Evolutionary conservation across 352 stramenopile genomes (phyloP), one percentile per base, ranked within the genome.

Genomic region (Phytopythium helicoides): DNA sequence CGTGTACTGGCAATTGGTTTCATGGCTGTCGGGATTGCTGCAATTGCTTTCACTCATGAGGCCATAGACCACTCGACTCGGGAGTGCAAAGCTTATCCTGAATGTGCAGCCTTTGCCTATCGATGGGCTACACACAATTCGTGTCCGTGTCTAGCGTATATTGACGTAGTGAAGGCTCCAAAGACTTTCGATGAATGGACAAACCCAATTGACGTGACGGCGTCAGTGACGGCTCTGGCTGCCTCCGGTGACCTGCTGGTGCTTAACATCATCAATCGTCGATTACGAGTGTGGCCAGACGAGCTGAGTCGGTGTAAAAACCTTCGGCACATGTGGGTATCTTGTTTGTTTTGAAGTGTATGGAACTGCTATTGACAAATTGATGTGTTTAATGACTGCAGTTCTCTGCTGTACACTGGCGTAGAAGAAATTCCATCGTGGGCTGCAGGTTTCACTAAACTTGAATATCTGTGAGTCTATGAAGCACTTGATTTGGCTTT

Each of bases 401-500:
- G 54, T 33, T 57, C 23, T 1, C 39, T 60, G 15, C n/a, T 60
- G 21, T 69, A 69, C 41, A 70, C 57, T 15, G 56, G 47, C 12
- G 33, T 71, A 3, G 10, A 57, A 16, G 31, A 26, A 1, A 18
- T 74, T 23, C 65, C 65, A 10, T 26, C 25, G 1, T 68, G 61
- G 60, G 15, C 34, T 2, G 18, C 45, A 4, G 46, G 11, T 1
- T 62, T 75, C 22, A 50, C 44, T 9, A 57, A 62, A 10, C 44
- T 75, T 6, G 55, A 68, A 23, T 66, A 62, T 31, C 19, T 71
- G 66, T 75, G 54, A 15, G 62, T 64, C n/a, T n/a, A n/a, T n/a
- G n/a, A n/a, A n/a, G n/a, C n/a, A n/a, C n/a, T n/a, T n/a, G n/a
- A n/a, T n/a, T n/a, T n/a, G n/a, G n/a, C n/a, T n/a, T n/a, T n/a